Conservation (phyloP, 805 yeast species). For the Candida lessepsii region DNA sequence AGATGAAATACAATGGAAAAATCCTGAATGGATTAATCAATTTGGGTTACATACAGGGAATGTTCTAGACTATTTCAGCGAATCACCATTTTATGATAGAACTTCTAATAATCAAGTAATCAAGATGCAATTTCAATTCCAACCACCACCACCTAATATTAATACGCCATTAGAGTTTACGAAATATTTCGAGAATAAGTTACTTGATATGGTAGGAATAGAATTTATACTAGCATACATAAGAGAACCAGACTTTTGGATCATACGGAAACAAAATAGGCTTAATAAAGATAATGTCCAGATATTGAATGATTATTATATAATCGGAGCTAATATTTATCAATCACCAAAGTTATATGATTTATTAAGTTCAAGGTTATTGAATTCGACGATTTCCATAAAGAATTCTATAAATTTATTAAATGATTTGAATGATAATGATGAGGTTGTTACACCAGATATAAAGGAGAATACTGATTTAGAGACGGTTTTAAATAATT, state of each 20-base stretch:
- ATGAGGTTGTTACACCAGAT: constrained; percentile 4
- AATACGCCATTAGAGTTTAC: constrained; percentile 27
- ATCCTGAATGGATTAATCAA: constrained; percentile 95
- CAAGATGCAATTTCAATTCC: constrained; percentile 92
- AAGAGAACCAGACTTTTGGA: constrained; percentile 92
- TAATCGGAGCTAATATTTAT: constrained; percentile 88
- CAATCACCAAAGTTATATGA: constrained; percentile 81
- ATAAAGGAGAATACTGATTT: constrained; percentile 33
- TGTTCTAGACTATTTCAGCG: constrained; percentile 88
- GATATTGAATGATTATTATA: constrained; percentile 74
- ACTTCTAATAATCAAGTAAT: constrained; percentile 92
- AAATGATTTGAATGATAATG: constrained; percentile 27
- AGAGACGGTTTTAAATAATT: constrained; percentile 28
- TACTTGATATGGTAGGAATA: constrained; percentile 76
- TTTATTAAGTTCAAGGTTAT: constrained; percentile 66
- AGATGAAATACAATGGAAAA: constrained; percentile 94
- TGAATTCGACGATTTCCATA: constrained; percentile 35
- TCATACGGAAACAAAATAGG: constrained; percentile 79
- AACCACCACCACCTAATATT: constrained; percentile 40
- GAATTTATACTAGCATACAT: constrained; percentile 77
- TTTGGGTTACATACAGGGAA: constrained; percentile 85
- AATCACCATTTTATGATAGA: constrained; percentile 93
- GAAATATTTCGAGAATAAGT: constrained; percentile 49
- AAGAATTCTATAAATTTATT: constrained; percentile 34
- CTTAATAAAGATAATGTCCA: constrained; percentile 39